phyloP scores from a whole-genome alignment of 2,329 filamentous ascomycete genomes.

The Pezizomycotina sp. region DNA sequence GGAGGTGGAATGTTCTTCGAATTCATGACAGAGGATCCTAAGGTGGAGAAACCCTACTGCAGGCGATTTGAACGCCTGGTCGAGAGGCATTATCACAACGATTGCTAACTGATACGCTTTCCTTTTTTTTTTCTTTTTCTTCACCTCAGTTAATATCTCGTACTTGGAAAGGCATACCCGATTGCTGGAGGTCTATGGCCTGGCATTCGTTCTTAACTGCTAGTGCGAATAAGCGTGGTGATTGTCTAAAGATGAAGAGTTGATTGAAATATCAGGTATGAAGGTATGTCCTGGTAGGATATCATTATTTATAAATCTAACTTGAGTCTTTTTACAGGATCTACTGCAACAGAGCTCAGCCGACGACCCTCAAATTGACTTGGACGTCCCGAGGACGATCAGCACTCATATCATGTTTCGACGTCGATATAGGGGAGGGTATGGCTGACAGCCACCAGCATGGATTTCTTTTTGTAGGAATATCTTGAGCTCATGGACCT shows the following conservation, averaged over 20 bases:
- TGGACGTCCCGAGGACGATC: conserved; percentile 90
- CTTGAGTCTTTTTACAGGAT: conserved; percentile 41
- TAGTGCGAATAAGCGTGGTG: conserved; percentile 50
- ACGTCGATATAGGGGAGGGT: conserved; percentile 68
- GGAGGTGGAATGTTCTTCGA: conserved; percentile 45
- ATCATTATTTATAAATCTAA: conserved; percentile 3
- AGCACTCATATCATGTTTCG: conserved; percentile 96
- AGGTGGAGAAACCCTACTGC: conserved; percentile 34
- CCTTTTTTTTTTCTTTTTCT: background rate
- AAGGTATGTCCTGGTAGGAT: conserved; percentile 5
- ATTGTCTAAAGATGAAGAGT: conserved; percentile 48
- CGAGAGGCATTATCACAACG: too few relatives aligned
- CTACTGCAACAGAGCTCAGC: conserved; percentile 59
- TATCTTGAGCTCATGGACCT: background rate
- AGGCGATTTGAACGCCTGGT: too few relatives aligned
- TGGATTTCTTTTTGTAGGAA: background rate
- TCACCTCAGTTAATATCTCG: conserved; percentile 56
- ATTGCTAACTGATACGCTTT: background rate
- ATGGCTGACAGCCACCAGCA: conserved; percentile 20
- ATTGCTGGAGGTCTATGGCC: conserved; percentile 80
- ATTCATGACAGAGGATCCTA: conserved; percentile 31
- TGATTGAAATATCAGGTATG: conserved; percentile 38
- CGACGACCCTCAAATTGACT: conserved; percentile 91
- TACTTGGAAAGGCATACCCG: conserved; percentile 96
- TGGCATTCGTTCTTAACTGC: conserved; percentile 85